Base-by-base conservation (phyloP, 495 filamentous ascomycete species). In the Paragyromitra xinjiangensis region DNA sequence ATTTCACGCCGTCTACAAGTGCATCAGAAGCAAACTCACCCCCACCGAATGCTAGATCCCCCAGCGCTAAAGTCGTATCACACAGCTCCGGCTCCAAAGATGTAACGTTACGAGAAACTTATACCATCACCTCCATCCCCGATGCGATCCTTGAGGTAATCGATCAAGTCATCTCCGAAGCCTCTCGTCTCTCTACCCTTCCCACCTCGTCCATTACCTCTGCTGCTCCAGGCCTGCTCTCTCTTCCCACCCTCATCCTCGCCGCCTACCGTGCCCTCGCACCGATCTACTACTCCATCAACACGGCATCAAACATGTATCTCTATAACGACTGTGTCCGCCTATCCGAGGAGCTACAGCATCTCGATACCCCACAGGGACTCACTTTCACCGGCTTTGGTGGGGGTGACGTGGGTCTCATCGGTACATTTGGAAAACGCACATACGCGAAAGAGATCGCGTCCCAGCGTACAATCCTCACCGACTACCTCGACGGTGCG, bases 251-350 rank as follows among this genome's bases (percentile, higher is more conserved):
- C 0, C 88, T 96, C 40, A 87, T 94, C 22, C 85, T 99, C 26
- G 93, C 94, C 34, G 92, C 97, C 89, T 98, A 94, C 84, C 91
- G 96, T 62, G 94, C 95, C 12, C 90, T 93, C 1, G 92, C 94
- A 4, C 90, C 93, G 3, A 89, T 90, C 9, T 93, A 92, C 82
- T 99, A 99, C 83, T 83, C 87, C 0, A 78, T 87, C 56, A 86
- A 86, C 9, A 64, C 78, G 9, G 71, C 81, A 39, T 71, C 50
- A 0, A 65, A 40, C 22, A 90, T 89, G 88, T 93, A 91, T 77
- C 87, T 97, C 55, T 99, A 98, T 83, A 98, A 99, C 80, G 95
- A 99, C 82, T 89, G 92, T 62, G 85, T 88, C 34, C 94, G 93
- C 79, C 87, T 99, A 2, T 88, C 93, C 0, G 90, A 92, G 67